Evolutionary conservation across 2,329 filamentous ascomycete genomes (phyloP).

Genomic region (Emydomyces testavorans): DNA sequence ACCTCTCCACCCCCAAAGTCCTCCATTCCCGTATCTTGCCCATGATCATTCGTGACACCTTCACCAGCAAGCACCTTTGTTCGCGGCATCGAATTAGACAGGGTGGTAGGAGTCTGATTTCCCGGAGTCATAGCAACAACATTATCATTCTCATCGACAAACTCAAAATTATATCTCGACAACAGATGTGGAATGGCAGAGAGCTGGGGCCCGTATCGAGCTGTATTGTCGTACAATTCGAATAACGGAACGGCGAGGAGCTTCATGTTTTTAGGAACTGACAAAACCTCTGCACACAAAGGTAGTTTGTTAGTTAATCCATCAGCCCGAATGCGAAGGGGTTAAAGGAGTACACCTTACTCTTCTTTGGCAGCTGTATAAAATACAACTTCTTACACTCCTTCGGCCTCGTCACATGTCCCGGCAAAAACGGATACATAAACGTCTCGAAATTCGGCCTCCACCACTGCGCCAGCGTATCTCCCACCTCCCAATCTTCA

Average conservation of each 20-base stretch:
- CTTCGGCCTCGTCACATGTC: constrained; percentile 90
- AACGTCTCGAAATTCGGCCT: constrained; percentile 98
- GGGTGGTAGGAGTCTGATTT: constrained; percentile 44
- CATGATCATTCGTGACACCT: constrained; percentile 15
- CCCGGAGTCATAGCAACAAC: constrained; percentile 78
- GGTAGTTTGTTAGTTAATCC: no score
- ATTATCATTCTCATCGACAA: constrained; percentile 83
- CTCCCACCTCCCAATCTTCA: constrained; percentile 87
- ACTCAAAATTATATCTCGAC: constrained; percentile 94
- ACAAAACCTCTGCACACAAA: constrained; percentile 63
- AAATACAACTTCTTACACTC: constrained; percentile 99
- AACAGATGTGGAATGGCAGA: constrained; percentile 92
- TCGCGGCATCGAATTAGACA: constrained; percentile 42
- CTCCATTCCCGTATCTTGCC: constrained; percentile 17
- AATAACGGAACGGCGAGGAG: constrained; percentile 91
- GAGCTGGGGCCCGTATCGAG: constrained; percentile 85
- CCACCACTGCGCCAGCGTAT: constrained; percentile 97
- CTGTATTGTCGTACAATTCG: constrained; percentile 95
- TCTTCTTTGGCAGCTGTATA: constrained; percentile 83
- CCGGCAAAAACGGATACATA: constrained; percentile 97
- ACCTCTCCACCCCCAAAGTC: constrained; percentile 16
- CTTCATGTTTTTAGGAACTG: constrained; percentile 99
- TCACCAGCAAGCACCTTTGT: constrained; percentile 54
- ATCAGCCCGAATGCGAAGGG: constrained; percentile 16
- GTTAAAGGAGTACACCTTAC: constrained; percentile 42